A percentile compares a stretch with the other conserved stretches of the same genome.
phyloP scores from a whole-genome alignment of 441 rosid genomes.

The Melastoma candidum region DNA sequence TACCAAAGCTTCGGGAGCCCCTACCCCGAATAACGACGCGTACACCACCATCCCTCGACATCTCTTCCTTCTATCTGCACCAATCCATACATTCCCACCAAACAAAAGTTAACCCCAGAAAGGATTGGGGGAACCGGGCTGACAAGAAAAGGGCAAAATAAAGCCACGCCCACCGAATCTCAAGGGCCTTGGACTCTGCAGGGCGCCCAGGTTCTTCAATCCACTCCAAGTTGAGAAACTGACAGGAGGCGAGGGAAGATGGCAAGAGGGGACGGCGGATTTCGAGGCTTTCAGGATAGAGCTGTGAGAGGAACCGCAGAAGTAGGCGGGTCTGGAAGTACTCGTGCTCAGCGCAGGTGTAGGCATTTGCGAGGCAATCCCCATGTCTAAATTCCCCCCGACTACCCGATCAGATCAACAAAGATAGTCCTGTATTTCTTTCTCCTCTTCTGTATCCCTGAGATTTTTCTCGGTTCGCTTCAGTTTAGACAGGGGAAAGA shows the following conservation, averaged over 20 bases:
- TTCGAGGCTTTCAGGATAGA: constrained; percentile 5
- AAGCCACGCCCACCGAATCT: constrained; percentile 8
- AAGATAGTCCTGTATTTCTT: too few species aligned
- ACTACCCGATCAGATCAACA: background rate
- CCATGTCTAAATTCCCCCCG: background rate
- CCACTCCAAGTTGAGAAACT: constrained; percentile 16
- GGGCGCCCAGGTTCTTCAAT: constrained; percentile 9
- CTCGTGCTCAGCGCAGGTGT: constrained; percentile 5
- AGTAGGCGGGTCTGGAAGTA: constrained; percentile 1
- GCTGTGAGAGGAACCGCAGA: background rate
- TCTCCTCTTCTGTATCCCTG: too few species aligned
- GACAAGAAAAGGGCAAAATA: background rate
- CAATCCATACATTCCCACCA: background rate
- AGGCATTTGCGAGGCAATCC: constrained; percentile 7
- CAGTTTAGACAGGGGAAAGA: too few species aligned
- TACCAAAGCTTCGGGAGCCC: constrained; percentile 97
- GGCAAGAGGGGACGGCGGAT: background rate
- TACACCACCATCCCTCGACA: constrained; percentile 31
- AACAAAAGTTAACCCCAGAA: background rate
- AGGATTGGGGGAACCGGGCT: background rate
- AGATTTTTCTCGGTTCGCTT: too few species aligned
- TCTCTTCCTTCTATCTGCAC: constrained; percentile 39
- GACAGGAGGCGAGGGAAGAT: background rate
- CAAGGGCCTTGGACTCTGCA: constrained; percentile 2
- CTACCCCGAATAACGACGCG: constrained; percentile 93